A percentile compares a stretch with the other conserved stretches of the same genome.
These are phyloP conservation scores for Schizophyllum amplum DNA, from an alignment of 1,284 basidiomycete genomes.

Conservation along the genomic window DNA sequence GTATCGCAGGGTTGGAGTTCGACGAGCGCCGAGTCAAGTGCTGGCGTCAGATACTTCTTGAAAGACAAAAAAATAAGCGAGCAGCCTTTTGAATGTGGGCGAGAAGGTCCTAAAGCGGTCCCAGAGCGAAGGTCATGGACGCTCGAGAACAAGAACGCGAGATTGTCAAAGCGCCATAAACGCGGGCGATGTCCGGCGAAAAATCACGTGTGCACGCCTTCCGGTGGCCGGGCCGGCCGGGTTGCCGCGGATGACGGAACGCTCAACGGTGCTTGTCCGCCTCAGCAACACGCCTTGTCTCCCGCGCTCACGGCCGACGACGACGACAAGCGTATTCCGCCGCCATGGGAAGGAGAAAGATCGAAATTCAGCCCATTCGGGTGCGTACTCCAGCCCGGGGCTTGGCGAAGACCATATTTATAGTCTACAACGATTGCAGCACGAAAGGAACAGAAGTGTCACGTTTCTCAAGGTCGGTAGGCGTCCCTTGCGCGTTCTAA, in stretches of 20 bases:
- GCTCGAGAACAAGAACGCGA: not conserved
- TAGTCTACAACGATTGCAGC: slow-evolving; percentile 27
- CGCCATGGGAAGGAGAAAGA: slow-evolving; percentile 22
- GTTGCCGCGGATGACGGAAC: slow-evolving; percentile 9
- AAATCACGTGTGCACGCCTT: not conserved
- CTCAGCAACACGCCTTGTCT: not conserved
- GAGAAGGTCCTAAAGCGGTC: not conserved
- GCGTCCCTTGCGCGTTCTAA: not conserved
- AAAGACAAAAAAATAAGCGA: not conserved
- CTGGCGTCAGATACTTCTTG: not conserved
- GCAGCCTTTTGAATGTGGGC: not conserved
- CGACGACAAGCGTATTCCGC: not conserved
- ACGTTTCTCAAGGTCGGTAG: slow-evolving; percentile 57
- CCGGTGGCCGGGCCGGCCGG: not conserved
- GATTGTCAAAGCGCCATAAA: not conserved
- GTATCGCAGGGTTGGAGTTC: not conserved
- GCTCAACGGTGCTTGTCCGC: slow-evolving; percentile 1
- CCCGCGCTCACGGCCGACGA: not conserved
- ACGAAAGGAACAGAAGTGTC: slow-evolving; percentile 63
- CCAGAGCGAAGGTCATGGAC: not conserved
- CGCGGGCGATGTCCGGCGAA: not conserved
- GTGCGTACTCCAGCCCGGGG: slow-evolving; percentile 26
- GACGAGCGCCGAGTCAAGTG: too few relatives aligned
- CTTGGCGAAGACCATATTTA: slow-evolving; percentile 6
- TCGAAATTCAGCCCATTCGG: slow-evolving; percentile 59